phyloP scores from a whole-genome alignment of 495 filamentous ascomycete species.

The Penicillium soppii region DNA sequence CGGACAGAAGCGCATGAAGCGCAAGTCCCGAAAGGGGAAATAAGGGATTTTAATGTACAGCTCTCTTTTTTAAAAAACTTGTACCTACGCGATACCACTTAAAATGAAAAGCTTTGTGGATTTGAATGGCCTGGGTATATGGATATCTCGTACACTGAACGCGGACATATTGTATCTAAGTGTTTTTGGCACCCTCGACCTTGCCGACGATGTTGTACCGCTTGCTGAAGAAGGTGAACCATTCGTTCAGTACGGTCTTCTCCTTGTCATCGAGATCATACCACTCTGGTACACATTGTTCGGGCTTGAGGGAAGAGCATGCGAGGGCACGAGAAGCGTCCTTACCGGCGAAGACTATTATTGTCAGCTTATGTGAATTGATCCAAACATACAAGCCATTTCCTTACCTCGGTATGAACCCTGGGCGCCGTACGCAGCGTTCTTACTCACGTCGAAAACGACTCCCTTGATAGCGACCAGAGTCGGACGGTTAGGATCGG shows the following conservation, averaged over 20 bases:
- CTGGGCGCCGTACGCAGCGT: conserved; percentile 77
- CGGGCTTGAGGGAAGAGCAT: conserved; percentile 78
- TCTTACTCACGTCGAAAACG: conserved; percentile 90
- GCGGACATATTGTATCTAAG: conserved; percentile 6
- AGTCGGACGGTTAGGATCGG: conserved; percentile 66
- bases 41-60: conserved; percentile 27
- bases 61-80: conserved; percentile 12
- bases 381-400: no score
- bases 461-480: conserved; percentile 96
- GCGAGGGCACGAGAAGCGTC: conserved; percentile 89
- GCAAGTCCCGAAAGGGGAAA: conserved; percentile 47
- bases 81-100: conserved; percentile 17
- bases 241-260: conserved; percentile 81
- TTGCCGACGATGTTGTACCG: conserved; percentile 90
- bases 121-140: conserved; percentile 13
- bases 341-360: conserved; percentile 86
- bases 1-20: conserved; percentile 62
- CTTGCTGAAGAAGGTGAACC: conserved; percentile 94
- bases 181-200: conserved; percentile 54
- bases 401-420: conserved; percentile 79
- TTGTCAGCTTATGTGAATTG: no score
- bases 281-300: conserved; percentile 84
- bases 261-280: conserved; percentile 82
- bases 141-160: conserved; percentile 1
- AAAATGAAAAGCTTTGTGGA: conserved; percentile 24